Conservation (phyloP, 768 basidiomycete species). For the Guyanaporus albipodus region DNA sequence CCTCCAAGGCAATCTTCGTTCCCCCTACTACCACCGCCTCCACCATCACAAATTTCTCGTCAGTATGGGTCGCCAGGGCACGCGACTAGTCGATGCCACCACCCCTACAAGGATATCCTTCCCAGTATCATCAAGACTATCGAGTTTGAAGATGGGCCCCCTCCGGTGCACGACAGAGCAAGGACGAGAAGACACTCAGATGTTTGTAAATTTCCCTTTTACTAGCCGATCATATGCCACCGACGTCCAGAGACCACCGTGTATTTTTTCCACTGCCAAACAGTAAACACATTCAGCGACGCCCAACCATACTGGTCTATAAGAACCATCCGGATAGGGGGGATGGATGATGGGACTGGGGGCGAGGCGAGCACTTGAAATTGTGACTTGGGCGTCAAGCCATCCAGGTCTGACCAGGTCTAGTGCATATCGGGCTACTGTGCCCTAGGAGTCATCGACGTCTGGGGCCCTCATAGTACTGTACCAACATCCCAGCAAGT, state of each 20-base stretch:
- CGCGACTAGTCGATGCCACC: conserved; percentile 21
- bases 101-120: conserved; percentile 29
- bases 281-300: too few species aligned
- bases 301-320: too few species aligned
- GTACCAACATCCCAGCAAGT: too few species aligned
- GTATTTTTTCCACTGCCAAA: background rate
- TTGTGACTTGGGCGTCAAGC: too few species aligned
- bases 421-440: too few species aligned
- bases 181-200: background rate
- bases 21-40: conserved; percentile 16
- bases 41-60: conserved; percentile 17
- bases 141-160: conserved; percentile 15
- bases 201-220: background rate
- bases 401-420: too few species aligned
- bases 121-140: conserved; percentile 31
- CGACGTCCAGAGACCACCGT: background rate
- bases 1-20: conserved; percentile 28
- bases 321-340: too few species aligned
- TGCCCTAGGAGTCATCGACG: too few species aligned
- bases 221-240: background rate
- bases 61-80: conserved; percentile 19
- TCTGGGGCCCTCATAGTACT: too few species aligned
- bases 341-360: too few species aligned
- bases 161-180: background rate
- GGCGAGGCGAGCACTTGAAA: too few species aligned